Percentiles rank a stretch among this genome's conserved stretches.
Evolutionary conservation across 129 eudicot genomes (phyloP).

Genomic region (Tagetes patula): DNA sequence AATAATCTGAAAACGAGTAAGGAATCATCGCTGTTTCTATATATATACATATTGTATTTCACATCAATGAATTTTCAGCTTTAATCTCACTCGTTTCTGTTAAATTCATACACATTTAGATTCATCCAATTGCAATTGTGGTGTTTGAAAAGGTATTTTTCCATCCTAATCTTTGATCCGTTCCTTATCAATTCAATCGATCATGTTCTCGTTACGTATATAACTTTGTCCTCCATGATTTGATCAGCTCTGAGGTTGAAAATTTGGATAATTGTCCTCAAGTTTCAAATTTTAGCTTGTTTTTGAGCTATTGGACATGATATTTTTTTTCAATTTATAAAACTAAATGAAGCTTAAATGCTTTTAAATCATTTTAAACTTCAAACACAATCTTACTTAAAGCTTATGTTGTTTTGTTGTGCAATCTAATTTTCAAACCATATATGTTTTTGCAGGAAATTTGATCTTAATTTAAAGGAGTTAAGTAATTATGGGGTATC

Average conservation of each 20-base stretch:
- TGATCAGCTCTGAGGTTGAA: conserved; percentile 24
- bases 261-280: conserved; percentile 8
- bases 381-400: neutral
- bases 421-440: neutral
- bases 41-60: neutral
- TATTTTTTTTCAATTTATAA: neutral
- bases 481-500: conserved; percentile 57
- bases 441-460: conserved; percentile 17
- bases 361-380: neutral
- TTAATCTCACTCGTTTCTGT: conserved; percentile 15
- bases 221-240: neutral
- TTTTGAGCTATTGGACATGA: neutral
- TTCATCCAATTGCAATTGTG: conserved; percentile 8
- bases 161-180: neutral
- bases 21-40: neutral
- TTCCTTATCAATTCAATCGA: conserved; percentile 19
- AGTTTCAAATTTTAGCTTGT: conserved; percentile 18
- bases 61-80: conserved; percentile 16
- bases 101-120: conserved; percentile 17
- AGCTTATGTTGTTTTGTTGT: conserved; percentile 5
- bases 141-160: conserved; percentile 25
- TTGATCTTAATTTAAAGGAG: neutral
- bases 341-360: neutral
- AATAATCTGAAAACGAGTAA: conserved; percentile 34
- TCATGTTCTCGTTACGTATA: neutral